A percentile compares a stretch with the other conserved stretches of the same genome.
Evolutionary conservation across 768 basidiomycete species (phyloP).

Genomic region (Auriscalpium microsporum): DNA sequence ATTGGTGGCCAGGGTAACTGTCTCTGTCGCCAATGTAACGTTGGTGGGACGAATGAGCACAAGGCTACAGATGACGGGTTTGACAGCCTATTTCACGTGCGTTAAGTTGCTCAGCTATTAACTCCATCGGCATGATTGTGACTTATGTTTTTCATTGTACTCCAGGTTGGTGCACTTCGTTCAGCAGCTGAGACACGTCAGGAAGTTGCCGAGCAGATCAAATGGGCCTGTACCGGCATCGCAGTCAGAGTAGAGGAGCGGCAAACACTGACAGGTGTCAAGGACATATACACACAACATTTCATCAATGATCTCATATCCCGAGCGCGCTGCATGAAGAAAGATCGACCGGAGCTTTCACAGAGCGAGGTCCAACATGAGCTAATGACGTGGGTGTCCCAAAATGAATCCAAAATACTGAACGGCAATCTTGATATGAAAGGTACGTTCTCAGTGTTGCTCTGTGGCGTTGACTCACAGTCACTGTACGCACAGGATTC

Average conservation of each 20-base stretch:
- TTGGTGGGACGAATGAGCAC: slow-evolving; percentile 26
- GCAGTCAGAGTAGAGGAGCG: slow-evolving; percentile 1
- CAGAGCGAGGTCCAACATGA: slow-evolving; percentile 18
- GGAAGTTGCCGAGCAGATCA: slow-evolving; percentile 1
- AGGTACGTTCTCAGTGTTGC: slow-evolving; percentile 13
- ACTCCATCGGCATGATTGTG: too few species aligned
- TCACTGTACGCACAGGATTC: slow-evolving; percentile 8
- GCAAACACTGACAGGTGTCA: slow-evolving; percentile 15
- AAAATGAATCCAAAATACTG: slow-evolving; percentile 18
- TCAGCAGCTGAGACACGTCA: neutral
- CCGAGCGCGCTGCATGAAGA: slow-evolving; percentile 8
- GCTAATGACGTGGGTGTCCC: slow-evolving; percentile 22
- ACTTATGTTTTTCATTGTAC: too few species aligned
- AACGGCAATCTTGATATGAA: slow-evolving; percentile 25
- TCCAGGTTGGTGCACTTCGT: too few species aligned
- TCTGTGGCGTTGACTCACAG: neutral
- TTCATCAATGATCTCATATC: slow-evolving; percentile 12
- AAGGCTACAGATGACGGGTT: slow-evolving; percentile 29
- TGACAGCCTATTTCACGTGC: slow-evolving; percentile 16
- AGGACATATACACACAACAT: slow-evolving; percentile 13
- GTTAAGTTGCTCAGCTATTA: neutral
- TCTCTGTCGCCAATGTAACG: slow-evolving; percentile 31
- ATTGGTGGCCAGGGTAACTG: slow-evolving; percentile 24
- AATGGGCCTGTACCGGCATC: slow-evolving; percentile 3
- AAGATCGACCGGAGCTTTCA: slow-evolving; percentile 7